Conservation (phyloP, 192 early-diverging fungal genomes). For the Rhizophagus sp. region DNA sequence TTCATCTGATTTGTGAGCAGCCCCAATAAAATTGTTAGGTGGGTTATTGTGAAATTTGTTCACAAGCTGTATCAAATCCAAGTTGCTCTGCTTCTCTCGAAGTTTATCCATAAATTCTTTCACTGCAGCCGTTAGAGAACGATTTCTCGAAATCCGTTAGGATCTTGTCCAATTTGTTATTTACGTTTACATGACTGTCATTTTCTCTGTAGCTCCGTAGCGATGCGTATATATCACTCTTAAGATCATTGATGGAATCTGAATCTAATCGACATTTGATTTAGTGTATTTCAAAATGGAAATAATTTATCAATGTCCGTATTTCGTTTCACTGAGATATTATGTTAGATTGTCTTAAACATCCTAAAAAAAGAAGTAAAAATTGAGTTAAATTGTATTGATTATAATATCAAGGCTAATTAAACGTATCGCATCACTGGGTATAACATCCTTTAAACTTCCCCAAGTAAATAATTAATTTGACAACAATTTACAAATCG, state of each 20-base stretch:
- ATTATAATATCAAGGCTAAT: no score
- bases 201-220: slow-evolving; percentile 22
- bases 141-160: slow-evolving; percentile 26
- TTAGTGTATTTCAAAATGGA: slow-evolving; percentile 25
- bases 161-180: slow-evolving; percentile 7
- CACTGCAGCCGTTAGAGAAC: slow-evolving; percentile 14
- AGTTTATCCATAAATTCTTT: slow-evolving; percentile 26
- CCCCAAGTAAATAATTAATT: no score
- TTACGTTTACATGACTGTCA: slow-evolving; percentile 16
- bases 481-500: no score
- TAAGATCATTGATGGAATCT: slow-evolving; percentile 25
- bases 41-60: no score
- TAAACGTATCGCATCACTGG: no score
- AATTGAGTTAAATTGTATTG: not conserved
- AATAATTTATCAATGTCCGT: slow-evolving; percentile 26
- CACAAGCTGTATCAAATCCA: slow-evolving; percentile 21
- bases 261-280: slow-evolving; percentile 25
- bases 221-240: slow-evolving; percentile 18
- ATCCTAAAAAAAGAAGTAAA: not conserved
- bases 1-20: no score
- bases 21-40: no score
- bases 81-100: slow-evolving; percentile 20
- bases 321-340: not conserved
- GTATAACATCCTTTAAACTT: no score
- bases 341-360: no score